Base-by-base conservation (phyloP, 306 rosid species). In the Cucurbita pepo region DNA sequence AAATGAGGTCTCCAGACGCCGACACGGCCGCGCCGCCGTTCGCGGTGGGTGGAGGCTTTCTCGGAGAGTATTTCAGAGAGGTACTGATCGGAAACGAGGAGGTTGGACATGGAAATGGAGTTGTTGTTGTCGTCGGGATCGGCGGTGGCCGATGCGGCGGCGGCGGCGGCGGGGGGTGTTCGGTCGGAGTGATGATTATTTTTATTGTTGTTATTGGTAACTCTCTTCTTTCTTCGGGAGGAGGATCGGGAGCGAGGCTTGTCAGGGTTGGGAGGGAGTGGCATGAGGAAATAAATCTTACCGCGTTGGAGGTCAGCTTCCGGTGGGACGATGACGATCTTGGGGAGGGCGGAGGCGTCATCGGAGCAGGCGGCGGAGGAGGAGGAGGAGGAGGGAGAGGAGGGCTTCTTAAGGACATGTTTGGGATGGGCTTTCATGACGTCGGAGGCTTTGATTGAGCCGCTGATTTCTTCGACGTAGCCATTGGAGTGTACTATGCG, bases 231-330 rank as follows among this genome's bases (percentile, higher is more conserved):
- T 62, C 80, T 80, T 45, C 80, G 15, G 43, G 34, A 30, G 34
- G 34, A 30, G 34, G 34, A 30, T 30, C 34, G 34, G 34, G 34
- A 30, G 3, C 43, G 7, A 13, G 73, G 54, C 18, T 50, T 50
- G 18, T 50, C 18, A n/a, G 54, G 54, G 0, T 47, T 25, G 3
- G 87, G 71, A 11, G 97, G 90, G 11, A 81, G 76, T 0, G 96
- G 97, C 86, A 89, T 91, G 66, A 94, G 96, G 82, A 94, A 94
- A 86, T 94, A 94, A 83, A 94, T 94, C 89, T 86, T 94, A 38
- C 99, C 97, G 2, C 97, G 97, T 37, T 87, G 96, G 56, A 94
- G 97, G 12, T 87, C 87, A 0, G 96, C 94, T 3, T 94, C 97
- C 6, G 99, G 99, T 0, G 96, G 93, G 56, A 94, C 92, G 15